Evolutionary conservation across 2,329 filamentous ascomycete genomes (phyloP), one percentile per base, ranked within the genome.

Genomic region (Tolypocladium sp.): DNA sequence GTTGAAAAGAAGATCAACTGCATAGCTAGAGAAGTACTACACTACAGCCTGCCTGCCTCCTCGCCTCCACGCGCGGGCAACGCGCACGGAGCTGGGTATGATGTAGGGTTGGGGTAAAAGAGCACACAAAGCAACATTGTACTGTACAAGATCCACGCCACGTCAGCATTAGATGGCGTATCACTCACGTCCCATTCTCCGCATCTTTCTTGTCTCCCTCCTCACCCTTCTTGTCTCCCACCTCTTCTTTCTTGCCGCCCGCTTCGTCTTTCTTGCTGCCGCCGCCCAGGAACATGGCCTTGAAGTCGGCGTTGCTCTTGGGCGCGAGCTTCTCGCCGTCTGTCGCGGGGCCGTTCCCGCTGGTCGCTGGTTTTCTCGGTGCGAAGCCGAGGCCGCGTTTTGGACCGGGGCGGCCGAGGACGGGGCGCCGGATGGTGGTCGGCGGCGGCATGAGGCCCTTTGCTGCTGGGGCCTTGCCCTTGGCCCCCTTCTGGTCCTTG

Each of bases 301-400:
- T 83, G 64, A 84, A 84, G 66, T 84, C 82, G 2, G 80, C 79
- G 68, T 84, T 84, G 65, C 76, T 83, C 73, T 81, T 83, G 63
- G 69, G 70, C 22, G 70, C 64, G 55, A 71, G 64, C 40, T 62
- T 65, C 15, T 63, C 33, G 20, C 40, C 38, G 42, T 37, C 37
- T 3, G 9, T 52, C n/a, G 41, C 41, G 10, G 52, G 59, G 27
- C 69, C 70, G 53, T 74, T 69, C 40, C 62, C 57, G 63, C 70
- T 56, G 56, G 56, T 58, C 17, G 61, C 60, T 1, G 59, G 52
- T 20, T 65, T 67, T 41, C 69, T 68, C 5, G 71, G 66, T 10
- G 68, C 66, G 58, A 82, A 79, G 2, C 78, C 79, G 7, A 81
- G 62, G 13, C 75, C 76, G 58, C 75, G 71, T 59, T 76, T 81